Base-by-base conservation (phyloP, 2,329 filamentous ascomycete species). In the Trichoderma endophyticum region DNA sequence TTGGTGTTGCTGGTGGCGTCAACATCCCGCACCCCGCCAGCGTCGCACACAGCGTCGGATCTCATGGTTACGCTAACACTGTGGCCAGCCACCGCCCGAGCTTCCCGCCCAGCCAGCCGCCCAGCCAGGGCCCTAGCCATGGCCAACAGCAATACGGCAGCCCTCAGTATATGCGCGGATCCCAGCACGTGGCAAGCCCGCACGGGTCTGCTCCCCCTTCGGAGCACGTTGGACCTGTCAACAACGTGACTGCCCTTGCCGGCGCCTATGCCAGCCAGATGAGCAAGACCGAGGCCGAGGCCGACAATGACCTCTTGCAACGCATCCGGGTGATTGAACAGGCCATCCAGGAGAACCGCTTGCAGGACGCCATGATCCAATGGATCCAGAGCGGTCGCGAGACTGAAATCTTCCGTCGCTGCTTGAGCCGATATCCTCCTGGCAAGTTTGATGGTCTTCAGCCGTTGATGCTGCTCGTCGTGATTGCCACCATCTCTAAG, bases 321-420 rank as follows among this genome's bases (percentile, higher is more conserved):
- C 81, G 85, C 66, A 85, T 91, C 26, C 85, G 88, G 21, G 82
- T 85, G 28, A 90, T 95, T 72, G 89, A 90, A 64, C 81, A 84
- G 63, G 82, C 90, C 57, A 89, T 96, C 81, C 84, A 86, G 43
- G 85, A 87, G 34, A 88, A 88, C 26, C 86, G 88, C 43, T 86
- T 87, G 71, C 90, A 92, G 77, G 86, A 88, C 68, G 90, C 88
- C 56, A 86, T 91, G 78, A 86, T 92, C 71, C 87, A 87, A 73
- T 92, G 90, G 90, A 86, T 92, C 71, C 90, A 92, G 80, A 87
- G 86, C 75, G 86, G 86, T 18, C 85, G 87, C 39, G 87, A 90
- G 78, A 86, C 90, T 72, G 87, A 90, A 73, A 86, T 92, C 66
- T 92, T 91, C 79, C 84, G 86, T 36, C 80, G 80, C 36, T 82